These are phyloP conservation scores for Botrytis fragariae DNA, from an alignment of 2,329 filamentous ascomycete genomes.

Conservation along the genomic window DNA sequence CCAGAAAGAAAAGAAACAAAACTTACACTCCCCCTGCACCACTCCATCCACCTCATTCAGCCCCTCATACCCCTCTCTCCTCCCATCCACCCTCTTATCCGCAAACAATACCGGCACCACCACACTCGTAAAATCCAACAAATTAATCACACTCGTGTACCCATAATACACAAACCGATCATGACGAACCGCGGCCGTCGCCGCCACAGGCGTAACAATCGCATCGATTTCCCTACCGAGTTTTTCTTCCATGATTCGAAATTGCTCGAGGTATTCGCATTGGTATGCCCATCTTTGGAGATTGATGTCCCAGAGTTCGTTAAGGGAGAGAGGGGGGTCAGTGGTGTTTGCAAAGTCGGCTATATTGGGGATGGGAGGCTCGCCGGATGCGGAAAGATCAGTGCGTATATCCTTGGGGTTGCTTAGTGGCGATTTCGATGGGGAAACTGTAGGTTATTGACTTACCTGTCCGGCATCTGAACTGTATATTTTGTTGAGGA, in stretches of 20 bases:
- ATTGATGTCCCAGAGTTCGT: constrained; percentile 30
- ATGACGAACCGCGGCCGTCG: constrained; percentile 38
- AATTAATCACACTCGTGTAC: constrained; percentile 32
- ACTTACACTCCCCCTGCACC: constrained; percentile 34
- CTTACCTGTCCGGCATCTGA: constrained; percentile 30
- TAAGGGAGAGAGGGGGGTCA: constrained; percentile 29
- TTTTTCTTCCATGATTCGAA: constrained; percentile 33
- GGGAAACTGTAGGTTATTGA: neutral
- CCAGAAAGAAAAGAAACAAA: neutral
- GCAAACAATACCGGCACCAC: constrained; percentile 46
- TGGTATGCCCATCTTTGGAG: constrained; percentile 35
- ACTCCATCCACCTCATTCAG: constrained; percentile 30
- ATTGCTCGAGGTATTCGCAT: constrained; percentile 39
- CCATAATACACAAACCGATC: constrained; percentile 32
- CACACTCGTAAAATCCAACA: constrained; percentile 40
- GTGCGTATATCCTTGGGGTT: constrained; percentile 25
- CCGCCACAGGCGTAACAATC: constrained; percentile 38
- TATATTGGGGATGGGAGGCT: constrained; percentile 42
- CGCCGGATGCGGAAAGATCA: constrained; percentile 33
- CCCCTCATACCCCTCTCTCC: constrained; percentile 23
- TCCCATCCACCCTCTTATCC: constrained; percentile 41
- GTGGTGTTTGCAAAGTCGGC: constrained; percentile 27
- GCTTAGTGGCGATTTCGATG: neutral
- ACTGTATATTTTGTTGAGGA: constrained; percentile 34
- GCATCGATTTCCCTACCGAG: constrained; percentile 37